These are phyloP conservation scores for Globisporangium middletonii DNA, from an alignment of 352 stramenopile species.

Conservation along the genomic window DNA sequence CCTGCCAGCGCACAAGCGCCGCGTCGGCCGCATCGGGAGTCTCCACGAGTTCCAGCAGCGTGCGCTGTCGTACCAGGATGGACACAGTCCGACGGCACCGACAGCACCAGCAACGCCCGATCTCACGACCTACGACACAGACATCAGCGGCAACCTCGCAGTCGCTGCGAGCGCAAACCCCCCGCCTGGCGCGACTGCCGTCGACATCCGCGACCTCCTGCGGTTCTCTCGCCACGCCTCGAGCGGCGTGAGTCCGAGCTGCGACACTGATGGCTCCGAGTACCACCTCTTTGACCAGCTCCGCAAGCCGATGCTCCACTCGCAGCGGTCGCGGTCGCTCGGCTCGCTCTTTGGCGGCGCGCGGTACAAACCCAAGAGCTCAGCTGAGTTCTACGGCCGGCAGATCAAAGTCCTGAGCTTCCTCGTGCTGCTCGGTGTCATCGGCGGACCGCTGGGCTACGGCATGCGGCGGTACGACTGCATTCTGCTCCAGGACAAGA, in stretches of 20 bases:
- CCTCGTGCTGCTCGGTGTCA: slow-evolving; percentile 72
- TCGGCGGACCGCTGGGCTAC: slow-evolving; percentile 73
- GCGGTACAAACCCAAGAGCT: slow-evolving; percentile 29
- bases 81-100: slow-evolving; percentile 10
- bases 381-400: slow-evolving; percentile 43
- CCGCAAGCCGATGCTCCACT: slow-evolving; percentile 9
- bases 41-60: slow-evolving; percentile 84
- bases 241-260: slow-evolving; percentile 9
- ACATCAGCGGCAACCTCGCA: neutral
- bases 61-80: slow-evolving; percentile 42
- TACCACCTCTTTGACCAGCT: slow-evolving; percentile 19
- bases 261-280: slow-evolving; percentile 25
- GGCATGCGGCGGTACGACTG: slow-evolving; percentile 34
- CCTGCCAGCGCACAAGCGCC: slow-evolving; percentile 60
- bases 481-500: neutral
- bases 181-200: neutral
- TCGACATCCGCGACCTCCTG: slow-evolving; percentile 16
- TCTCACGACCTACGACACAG: slow-evolving; percentile 13
- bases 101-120: slow-evolving; percentile 6
- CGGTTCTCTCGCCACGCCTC: slow-evolving; percentile 10
- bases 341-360: slow-evolving; percentile 63
- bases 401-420: slow-evolving; percentile 73
- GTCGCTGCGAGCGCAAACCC: neutral
- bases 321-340: slow-evolving; percentile 40
- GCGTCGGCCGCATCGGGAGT: slow-evolving; percentile 62